Base-by-base conservation (phyloP, 1,284 basidiomycete genomes). In the Earliella scabrosa region DNA sequence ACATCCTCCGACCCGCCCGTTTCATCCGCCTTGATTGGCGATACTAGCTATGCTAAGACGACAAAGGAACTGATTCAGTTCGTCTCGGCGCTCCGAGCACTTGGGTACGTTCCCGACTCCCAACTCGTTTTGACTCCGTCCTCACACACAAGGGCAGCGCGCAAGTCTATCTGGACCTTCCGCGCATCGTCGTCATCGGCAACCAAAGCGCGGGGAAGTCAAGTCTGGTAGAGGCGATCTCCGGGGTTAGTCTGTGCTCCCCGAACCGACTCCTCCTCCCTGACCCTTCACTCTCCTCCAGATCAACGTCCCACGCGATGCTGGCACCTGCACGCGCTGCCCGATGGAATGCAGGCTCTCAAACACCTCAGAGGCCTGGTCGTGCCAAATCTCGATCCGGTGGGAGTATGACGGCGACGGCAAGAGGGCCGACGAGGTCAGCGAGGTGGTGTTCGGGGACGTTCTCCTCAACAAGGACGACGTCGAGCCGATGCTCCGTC, bases 201-300 rank as follows among this genome's bases (percentile, higher is more conserved):
- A 68, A 68, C 50, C 67, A 71, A 55, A 64, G 61, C 50, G 67
- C 85, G 0, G 83, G 83, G 78, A 65, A 60, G 77, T 67, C 49
- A 27, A 54, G 62, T 50, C 52, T 58, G 1, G 80, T 86, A 0
- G 84, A 87, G 56, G 83, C 81, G 0, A 80, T 86, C 0, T 82
- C 78, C 54, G 18, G 82, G 81, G 44, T 45, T 20, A 18, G 44
- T 23, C 7, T 6, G 7, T 40, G 23, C 20, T 9, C 20, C n/a
- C 11, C 24, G 5, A 1, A 2, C 11, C 24, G 5, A 1, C 1
- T 81, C 79, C 0, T 78, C 83, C 0, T 81, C 76, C n/a, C 20
- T 14, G 36, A 13, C 16, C n/a, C 9, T 7, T 50, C n/a, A 23
- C 36, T 10, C 24, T 35, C 23, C 4, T n/a, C 34, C 45, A 59